Conservation (phyloP, 73 alveolate species). For the Blepharisma stoltei region DNA sequence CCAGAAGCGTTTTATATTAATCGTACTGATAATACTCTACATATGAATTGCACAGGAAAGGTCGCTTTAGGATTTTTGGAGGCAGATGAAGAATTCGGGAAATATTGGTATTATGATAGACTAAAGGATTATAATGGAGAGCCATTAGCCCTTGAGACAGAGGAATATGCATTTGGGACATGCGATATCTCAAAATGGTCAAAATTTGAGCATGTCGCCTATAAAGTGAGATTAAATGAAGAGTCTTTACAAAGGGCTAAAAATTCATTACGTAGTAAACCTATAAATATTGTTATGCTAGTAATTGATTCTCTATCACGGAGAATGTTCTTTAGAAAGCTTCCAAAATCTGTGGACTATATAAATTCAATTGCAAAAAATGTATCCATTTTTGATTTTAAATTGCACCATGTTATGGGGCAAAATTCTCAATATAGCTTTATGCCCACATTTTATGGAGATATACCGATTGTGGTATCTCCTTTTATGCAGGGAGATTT, state of each 20-base stretch:
- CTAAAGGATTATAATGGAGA: too few species aligned
- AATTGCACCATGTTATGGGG: not conserved
- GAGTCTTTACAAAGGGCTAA: not conserved
- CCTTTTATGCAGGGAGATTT: not conserved
- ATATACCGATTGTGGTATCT: not conserved
- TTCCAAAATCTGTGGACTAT: constrained; percentile 5
- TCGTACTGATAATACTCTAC: too few species aligned
- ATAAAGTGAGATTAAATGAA: not conserved
- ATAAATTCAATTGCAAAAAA: not conserved
- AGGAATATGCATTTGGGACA: too few species aligned
- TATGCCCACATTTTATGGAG: constrained; percentile 21
- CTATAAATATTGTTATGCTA: not conserved
- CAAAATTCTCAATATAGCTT: constrained; percentile 1
- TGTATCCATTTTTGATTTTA: not conserved
- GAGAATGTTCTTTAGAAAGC: constrained; percentile 22
- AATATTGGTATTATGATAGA: too few species aligned
- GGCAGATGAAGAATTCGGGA: too few species aligned
- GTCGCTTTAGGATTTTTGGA: too few species aligned
- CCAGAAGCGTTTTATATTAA: too few species aligned
- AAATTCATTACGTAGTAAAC: constrained; percentile 1
- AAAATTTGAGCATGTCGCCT: too few species aligned
- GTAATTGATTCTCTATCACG: constrained; percentile 25
- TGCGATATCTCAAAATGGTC: too few species aligned
- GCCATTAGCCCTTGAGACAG: too few species aligned
- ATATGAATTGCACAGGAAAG: too few species aligned